These are phyloP conservation scores for Aspergillus texensis DNA, from an alignment of 2,329 filamentous ascomycete genomes.

Conservation along the genomic window DNA sequence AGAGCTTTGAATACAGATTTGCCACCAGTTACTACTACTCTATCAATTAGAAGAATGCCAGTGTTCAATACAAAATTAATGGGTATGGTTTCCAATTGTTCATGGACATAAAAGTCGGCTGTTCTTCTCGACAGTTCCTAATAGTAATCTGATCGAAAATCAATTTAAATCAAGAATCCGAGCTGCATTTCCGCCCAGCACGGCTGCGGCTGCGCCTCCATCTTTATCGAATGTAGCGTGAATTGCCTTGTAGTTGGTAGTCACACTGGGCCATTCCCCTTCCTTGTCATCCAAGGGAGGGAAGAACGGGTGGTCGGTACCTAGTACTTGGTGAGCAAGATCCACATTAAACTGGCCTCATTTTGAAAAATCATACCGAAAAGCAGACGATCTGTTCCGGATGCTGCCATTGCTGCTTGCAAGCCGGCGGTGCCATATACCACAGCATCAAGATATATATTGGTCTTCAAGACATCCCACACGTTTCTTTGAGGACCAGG, in stretches of 20 bases:
- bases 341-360: neutral
- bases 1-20: neutral
- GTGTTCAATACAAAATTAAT: neutral
- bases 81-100: neutral
- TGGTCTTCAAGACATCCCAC: conserved; percentile 69
- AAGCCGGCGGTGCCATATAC: conserved; percentile 59
- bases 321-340: conserved; percentile 23
- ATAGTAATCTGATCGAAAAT: neutral
- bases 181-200: conserved; percentile 50
- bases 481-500: conserved; percentile 60
- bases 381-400: conserved; percentile 43
- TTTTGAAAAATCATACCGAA: conserved; percentile 34
- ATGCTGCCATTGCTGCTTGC: conserved; percentile 77
- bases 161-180: conserved; percentile 43
- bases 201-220: conserved; percentile 32
- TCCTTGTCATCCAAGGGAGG: conserved; percentile 41
- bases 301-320: conserved; percentile 51
- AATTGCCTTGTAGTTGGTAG: conserved; percentile 51
- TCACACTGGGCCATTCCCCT: conserved; percentile 50
- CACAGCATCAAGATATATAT: conserved; percentile 80
- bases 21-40: neutral
- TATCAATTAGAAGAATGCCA: neutral
- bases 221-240: conserved; percentile 38
- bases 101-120: neutral
- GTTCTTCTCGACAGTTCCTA: neutral